Evolutionary conservation across 2,329 filamentous ascomycete genomes (phyloP), one percentile per base, ranked within the genome.

Genomic region (Diaporthe sp.): DNA sequence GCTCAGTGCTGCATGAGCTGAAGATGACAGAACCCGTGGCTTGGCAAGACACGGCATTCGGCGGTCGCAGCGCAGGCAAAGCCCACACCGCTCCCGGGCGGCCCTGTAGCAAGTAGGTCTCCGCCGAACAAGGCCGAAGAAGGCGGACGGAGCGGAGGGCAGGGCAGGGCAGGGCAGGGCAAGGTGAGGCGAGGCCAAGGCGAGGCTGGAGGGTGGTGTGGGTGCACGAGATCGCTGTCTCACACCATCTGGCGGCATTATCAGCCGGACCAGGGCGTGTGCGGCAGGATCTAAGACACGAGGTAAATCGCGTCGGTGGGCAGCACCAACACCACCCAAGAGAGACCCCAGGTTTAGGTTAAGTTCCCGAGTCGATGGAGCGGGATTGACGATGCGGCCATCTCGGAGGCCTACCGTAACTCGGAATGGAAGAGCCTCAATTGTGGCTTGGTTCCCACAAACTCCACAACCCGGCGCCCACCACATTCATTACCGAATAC

Each of bases 381-480:
- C 34, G 75, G 61, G 61, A 71, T 60, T 61, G 75, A 22, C 62
- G 51, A 75, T 72, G 75, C 68, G 60, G 67, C 75, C 75, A 25
- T 31, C 44, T 65, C 67, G 73, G 73, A 76, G 75, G 75, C 75
- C 75, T 76, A 61, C 51, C 73, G 73, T 61, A 62, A 73, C 71
- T 61, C 60, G 58, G 58, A 68, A 68, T 68, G 68, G 71, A 72
- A 76, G 75, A 76, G 75, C 75, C 75, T 76, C 75, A 76, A 75
- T 46, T 55, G 72, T 75, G 53, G 73, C 73, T 72, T 71, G 53
- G 70, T 51, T 72, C 55, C 65, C 65, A 68, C 65, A 75, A 53
- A 70, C 31, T 72, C 58, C 75, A 76, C 44, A 68, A 39, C 46
- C 65, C 65, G 65, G 28, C 65, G 65, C 65, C 65, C 65, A 68